Conservation (phyloP, 2,329 filamentous ascomycete genomes). For the Drechmeria coniospora region DNA sequence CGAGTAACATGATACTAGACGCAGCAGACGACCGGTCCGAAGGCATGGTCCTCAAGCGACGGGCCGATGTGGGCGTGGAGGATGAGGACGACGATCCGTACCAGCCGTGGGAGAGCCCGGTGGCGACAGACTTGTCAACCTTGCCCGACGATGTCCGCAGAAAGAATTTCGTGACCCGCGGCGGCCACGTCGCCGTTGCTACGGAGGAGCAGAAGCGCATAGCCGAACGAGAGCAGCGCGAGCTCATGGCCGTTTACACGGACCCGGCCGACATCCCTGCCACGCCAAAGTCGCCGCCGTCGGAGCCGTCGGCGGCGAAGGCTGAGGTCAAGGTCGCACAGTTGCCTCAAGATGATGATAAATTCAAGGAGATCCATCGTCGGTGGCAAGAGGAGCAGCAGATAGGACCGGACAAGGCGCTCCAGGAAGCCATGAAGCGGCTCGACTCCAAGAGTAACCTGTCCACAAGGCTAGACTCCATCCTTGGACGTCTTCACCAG, state of each 20-base stretch:
- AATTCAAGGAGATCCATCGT: constrained; percentile 31
- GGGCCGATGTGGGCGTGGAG: constrained; percentile 30
- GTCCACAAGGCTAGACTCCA: constrained; percentile 22
- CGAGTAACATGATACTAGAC: constrained; percentile 53
- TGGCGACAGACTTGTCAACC: constrained; percentile 28
- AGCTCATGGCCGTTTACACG: constrained; percentile 46
- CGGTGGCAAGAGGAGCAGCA: constrained; percentile 32
- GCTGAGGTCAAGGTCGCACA: constrained; percentile 14
- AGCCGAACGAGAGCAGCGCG: constrained; percentile 38
- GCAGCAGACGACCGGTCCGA: constrained; percentile 59
- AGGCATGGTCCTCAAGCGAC: constrained; percentile 50
- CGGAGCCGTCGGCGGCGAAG: constrained; percentile 13
- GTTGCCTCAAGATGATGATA: constrained; percentile 23
- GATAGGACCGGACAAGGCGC: constrained; percentile 26
- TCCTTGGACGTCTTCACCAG: constrained; percentile 19
- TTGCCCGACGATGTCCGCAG: constrained; percentile 29
- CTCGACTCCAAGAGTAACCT: constrained; percentile 22
- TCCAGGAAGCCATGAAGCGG: constrained; percentile 27
- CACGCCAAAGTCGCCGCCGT: constrained; percentile 37
- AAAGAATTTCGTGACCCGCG: constrained; percentile 37
- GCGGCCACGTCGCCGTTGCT: constrained; percentile 32
- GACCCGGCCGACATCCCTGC: constrained; percentile 37
- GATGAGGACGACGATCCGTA: constrained; percentile 45
- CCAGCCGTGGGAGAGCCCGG: constrained; percentile 35
- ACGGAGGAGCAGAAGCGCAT: constrained; percentile 42